These are phyloP conservation scores for Suillus luteus DNA, from an alignment of 768 basidiomycete genomes.

Conservation along the genomic window DNA sequence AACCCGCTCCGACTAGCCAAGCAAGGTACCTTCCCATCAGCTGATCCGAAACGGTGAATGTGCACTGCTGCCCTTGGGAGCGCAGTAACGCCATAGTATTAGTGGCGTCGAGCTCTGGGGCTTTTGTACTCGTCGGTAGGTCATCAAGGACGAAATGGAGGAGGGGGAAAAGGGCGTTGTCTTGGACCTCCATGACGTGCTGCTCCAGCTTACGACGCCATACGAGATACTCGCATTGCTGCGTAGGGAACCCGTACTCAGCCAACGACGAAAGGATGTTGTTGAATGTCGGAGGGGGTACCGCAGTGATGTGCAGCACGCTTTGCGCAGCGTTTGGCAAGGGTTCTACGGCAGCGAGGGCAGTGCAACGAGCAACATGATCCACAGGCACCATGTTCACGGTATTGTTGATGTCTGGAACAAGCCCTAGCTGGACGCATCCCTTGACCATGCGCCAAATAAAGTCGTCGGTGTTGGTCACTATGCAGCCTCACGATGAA, in stretches of 20 bases:
- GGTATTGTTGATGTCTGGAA: slow-evolving; percentile 97
- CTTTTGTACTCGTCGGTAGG: slow-evolving; percentile 93
- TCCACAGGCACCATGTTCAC: slow-evolving; percentile 99
- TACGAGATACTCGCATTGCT: slow-evolving; percentile 82
- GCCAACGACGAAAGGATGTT: slow-evolving; percentile 71
- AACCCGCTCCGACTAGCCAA: slow-evolving; percentile 87
- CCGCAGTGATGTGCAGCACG: slow-evolving; percentile 85
- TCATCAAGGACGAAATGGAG: slow-evolving; percentile 98
- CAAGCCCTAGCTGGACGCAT: slow-evolving; percentile 94
- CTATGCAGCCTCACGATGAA: slow-evolving; percentile 39
- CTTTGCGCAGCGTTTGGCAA: slow-evolving; percentile 48
- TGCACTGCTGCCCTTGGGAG: slow-evolving; percentile 38
- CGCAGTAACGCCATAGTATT: slow-evolving; percentile 73
- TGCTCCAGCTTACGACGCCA: slow-evolving; percentile 94
- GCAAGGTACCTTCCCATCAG: slow-evolving; percentile 88
- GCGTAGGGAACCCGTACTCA: slow-evolving; percentile 78
- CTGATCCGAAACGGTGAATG: slow-evolving; percentile 68
- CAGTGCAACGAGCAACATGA: slow-evolving; percentile 84
- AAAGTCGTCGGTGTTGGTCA: slow-evolving; percentile 99
- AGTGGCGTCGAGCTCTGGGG: slow-evolving; percentile 84
- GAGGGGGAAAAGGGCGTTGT: slow-evolving; percentile 96
- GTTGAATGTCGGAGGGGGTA: slow-evolving; percentile 89
- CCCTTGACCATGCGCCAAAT: slow-evolving; percentile 98
- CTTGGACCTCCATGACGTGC: slow-evolving; percentile 91
- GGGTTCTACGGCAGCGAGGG: slow-evolving; percentile 70